Evolutionary conservation across 225 moss, liverwort and hornwort genomes (phyloP).

Genomic region (Physcomitrium patens): DNA sequence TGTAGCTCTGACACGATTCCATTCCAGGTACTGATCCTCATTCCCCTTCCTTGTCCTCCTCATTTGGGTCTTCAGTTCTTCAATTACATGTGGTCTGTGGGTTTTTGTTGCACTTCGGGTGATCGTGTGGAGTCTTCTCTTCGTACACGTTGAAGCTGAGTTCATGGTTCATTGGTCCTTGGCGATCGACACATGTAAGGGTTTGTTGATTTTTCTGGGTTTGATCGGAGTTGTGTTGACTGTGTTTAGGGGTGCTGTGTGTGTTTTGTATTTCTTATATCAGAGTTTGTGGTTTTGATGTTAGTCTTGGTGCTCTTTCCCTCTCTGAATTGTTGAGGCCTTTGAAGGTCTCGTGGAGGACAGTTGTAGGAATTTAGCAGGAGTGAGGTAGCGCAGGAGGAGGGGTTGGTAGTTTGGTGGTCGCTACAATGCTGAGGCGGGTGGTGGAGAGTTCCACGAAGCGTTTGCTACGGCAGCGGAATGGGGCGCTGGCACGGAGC

Average conservation of each 20-base stretch:
- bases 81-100: background rate
- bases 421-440: constrained; percentile 30
- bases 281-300: background rate
- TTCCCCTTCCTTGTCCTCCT: background rate
- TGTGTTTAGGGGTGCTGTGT: background rate
- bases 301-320: too few species aligned
- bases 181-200: background rate
- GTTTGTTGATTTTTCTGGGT: too few species aligned
- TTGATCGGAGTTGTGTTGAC: background rate
- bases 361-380: background rate
- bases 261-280: too few species aligned
- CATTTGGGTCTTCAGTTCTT: too few species aligned
- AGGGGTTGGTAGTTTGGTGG: constrained; percentile 9
- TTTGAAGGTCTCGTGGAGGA: constrained; percentile 4
- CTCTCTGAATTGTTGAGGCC: too few species aligned
- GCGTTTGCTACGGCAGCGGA: constrained; percentile 21
- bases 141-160: too few species aligned
- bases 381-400: background rate
- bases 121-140: background rate
- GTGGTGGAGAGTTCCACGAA: constrained; percentile 30
- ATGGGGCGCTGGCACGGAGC: constrained; percentile 9
- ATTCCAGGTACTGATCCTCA: too few species aligned
- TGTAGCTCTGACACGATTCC: too few species aligned
- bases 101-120: background rate
- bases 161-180: background rate